phyloP scores from a whole-genome alignment of 495 filamentous ascomycete genomes.

The Penicillium coffeae region DNA sequence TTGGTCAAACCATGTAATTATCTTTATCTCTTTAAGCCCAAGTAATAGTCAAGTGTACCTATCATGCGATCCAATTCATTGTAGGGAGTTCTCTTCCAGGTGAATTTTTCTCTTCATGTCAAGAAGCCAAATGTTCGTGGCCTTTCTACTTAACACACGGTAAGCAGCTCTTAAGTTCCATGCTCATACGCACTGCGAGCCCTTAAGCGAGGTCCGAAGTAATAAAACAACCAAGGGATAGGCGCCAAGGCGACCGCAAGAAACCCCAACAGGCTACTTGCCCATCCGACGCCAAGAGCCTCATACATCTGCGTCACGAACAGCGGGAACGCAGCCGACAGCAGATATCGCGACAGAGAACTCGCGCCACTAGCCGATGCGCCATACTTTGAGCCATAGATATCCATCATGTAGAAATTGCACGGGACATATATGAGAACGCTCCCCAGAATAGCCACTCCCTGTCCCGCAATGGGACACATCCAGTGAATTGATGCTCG shows the following conservation, averaged over 20 bases:
- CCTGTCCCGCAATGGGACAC: constrained; percentile 35
- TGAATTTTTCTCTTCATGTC: no score
- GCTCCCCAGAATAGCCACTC: constrained; percentile 9
- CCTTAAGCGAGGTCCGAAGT: constrained; percentile 2
- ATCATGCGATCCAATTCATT: no score
- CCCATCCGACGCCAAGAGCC: constrained; percentile 54
- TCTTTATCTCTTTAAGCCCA: no score
- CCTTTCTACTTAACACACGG: no score
- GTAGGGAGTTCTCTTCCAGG: no score
- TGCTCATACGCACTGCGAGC: constrained; percentile 1
- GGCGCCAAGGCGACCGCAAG: constrained; percentile 36
- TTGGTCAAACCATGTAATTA: no score
- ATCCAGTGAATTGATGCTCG: constrained; percentile 46
- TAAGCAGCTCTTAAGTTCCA: background rate
- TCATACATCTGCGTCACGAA: constrained; percentile 49
- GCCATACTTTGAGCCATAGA: constrained; percentile 52
- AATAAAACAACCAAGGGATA: constrained; percentile 31
- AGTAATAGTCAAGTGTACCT: no score
- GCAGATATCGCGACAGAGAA: constrained; percentile 54
- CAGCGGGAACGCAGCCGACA: constrained; percentile 63
- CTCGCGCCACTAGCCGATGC: constrained; percentile 61
- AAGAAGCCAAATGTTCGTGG: no score
- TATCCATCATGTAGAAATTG: constrained; percentile 53
- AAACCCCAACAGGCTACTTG: constrained; percentile 44
- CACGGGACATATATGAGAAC: constrained; percentile 15